A percentile compares a stretch with the other conserved stretches of the same genome.
phyloP scores from a whole-genome alignment of 768 basidiomycete species.

The Russula sp. region DNA sequence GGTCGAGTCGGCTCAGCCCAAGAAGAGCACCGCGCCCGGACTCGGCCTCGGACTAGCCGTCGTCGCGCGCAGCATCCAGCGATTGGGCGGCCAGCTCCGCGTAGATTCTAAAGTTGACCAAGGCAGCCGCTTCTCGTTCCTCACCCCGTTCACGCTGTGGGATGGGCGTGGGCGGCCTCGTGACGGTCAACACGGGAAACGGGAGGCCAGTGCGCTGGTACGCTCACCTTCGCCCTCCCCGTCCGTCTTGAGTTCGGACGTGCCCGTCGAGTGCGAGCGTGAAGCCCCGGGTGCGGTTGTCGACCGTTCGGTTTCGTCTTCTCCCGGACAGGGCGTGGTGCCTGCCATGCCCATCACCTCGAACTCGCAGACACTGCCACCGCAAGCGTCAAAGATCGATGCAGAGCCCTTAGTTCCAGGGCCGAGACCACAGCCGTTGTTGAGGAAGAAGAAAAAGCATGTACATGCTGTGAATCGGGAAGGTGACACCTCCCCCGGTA shows the following conservation, averaged over 20 bases:
- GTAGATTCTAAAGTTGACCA: constrained; percentile 63
- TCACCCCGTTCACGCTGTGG: constrained; percentile 54
- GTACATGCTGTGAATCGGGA: constrained; percentile 26
- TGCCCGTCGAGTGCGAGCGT: background rate
- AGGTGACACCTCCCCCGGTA: constrained; percentile 17
- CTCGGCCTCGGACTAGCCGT: constrained; percentile 73
- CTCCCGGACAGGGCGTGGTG: too few species aligned
- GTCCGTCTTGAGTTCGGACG: background rate
- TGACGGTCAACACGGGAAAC: constrained; percentile 6
- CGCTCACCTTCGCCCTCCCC: constrained; percentile 13
- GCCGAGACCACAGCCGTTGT: background rate
- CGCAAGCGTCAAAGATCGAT: background rate
- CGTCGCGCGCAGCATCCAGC: constrained; percentile 74
- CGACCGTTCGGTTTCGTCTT: too few species aligned
- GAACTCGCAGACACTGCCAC: background rate
- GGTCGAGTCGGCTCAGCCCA: constrained; percentile 50
- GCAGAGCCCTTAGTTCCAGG: background rate
- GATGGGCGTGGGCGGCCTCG: background rate
- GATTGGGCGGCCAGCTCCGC: constrained; percentile 70
- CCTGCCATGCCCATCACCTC: background rate
- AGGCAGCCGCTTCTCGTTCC: constrained; percentile 69
- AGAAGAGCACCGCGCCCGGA: constrained; percentile 34
- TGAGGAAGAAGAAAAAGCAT: constrained; percentile 7
- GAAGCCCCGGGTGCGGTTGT: too few species aligned
- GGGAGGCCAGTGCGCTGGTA: background rate